Evolutionary conservation across 306 rosid genomes (phyloP).

Genomic region (Vigna mungo): DNA sequence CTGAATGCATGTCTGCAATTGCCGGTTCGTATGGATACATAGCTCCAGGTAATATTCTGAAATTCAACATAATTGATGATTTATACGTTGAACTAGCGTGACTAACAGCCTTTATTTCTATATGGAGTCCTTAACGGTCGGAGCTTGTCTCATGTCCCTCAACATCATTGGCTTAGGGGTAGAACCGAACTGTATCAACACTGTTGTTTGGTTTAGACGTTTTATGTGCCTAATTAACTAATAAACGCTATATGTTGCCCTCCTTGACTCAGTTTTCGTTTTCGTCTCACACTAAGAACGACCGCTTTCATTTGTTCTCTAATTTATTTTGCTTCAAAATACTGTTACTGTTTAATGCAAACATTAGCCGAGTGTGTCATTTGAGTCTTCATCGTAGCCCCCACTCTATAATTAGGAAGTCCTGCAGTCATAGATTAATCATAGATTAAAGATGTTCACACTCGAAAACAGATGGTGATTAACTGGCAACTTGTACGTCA

Average conservation of each 20-base stretch:
- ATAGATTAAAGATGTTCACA: slow-evolving; percentile 32
- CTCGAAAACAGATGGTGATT: slow-evolving; percentile 11
- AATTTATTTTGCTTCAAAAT: slow-evolving; percentile 33
- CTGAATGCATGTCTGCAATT: slow-evolving; percentile 90
- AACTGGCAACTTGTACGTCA: not conserved
- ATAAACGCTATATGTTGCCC: slow-evolving; percentile 38
- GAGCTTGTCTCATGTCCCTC: slow-evolving; percentile 43
- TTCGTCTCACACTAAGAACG: not conserved
- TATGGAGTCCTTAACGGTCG: slow-evolving; percentile 7
- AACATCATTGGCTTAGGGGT: slow-evolving; percentile 27
- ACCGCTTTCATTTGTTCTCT: slow-evolving; percentile 32
- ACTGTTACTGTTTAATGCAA: slow-evolving; percentile 37
- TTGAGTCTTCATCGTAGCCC: slow-evolving; percentile 45
- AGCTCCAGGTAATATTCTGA: slow-evolving; percentile 73
- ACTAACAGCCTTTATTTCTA: slow-evolving; percentile 13
- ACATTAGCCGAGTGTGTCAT: slow-evolving; percentile 29
- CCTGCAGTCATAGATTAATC: slow-evolving; percentile 13
- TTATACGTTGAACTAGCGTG: slow-evolving; percentile 30
- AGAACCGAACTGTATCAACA: slow-evolving; percentile 35
- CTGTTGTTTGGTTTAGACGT: slow-evolving; percentile 26
- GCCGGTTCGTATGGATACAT: slow-evolving; percentile 97
- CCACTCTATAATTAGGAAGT: slow-evolving; percentile 24
- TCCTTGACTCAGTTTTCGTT: slow-evolving; percentile 48
- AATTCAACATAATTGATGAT: slow-evolving; percentile 18
- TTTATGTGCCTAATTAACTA: slow-evolving; percentile 40